Evolutionary conservation across 2,329 filamentous ascomycete species (phyloP), one percentile per base, ranked within the genome.

Genomic region (Exophiala spinifera): DNA sequence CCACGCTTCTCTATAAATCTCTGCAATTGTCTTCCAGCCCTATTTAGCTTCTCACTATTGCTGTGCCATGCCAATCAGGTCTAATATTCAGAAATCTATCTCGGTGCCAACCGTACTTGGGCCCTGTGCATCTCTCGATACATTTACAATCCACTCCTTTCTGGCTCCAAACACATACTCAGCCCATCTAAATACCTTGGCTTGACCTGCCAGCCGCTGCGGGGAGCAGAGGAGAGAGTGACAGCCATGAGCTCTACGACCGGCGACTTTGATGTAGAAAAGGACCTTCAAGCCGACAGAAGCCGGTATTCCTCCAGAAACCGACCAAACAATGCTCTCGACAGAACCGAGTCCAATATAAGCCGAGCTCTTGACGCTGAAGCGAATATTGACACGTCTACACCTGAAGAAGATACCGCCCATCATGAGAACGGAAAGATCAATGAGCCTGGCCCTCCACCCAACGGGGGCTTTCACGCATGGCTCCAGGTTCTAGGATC

Each of bases 401-500:
- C 39, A 23, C 21, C 46, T 19, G 17, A 40, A 13, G 42, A 46
- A 28, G 11, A 48, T n/a, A 11, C 21, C 13, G 20, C 28, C n/a
- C 20, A 21, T 19, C 49, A n/a, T n/a, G n/a, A n/a, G 33, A n/a
- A 36, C 14, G 49, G 51, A 10, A 49, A 39, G 21, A 51, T 49
- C 33, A 46, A 51, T 28, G 53, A 59, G 43, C 52, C 45, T n/a
- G 53, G 51, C 34, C 56, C 53, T 39, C 54, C 59, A 23, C 64
- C 64, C 6, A 63, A 71, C 57, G 68, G 69, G 8, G 69, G 69
- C 7, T 47, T 65, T 20, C n/a, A 39, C 15, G 69, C 69, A 2
- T 72, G 69, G 69, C 53, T 69, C 7, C 68, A 71, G 51, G 66
- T 69, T 1, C 21, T 64, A 1, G 67, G 64, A 6, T 61, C 63